Evolutionary conservation across 225 moss, liverwort and hornwort species (phyloP).

Genomic region (Physcomitrellopsis africana): DNA sequence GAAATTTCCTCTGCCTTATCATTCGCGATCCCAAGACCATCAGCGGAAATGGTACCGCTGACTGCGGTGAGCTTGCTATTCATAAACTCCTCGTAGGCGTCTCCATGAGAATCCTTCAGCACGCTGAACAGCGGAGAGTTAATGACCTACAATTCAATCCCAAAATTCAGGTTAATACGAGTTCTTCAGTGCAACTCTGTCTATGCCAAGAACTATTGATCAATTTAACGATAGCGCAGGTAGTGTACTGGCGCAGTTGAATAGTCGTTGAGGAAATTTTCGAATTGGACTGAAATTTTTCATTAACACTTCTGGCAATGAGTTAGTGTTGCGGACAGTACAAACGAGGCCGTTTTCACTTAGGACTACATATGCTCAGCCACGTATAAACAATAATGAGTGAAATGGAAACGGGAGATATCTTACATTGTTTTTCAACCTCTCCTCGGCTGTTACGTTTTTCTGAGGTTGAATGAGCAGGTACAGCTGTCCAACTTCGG

Average conservation of each 20-base stretch:
- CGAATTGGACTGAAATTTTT: too few species aligned
- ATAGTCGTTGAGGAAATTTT: not conserved
- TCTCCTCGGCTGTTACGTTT: conserved; percentile 47
- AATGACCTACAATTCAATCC: conserved; percentile 54
- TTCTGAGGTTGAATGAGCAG: conserved; percentile 64
- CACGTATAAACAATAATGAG: not conserved
- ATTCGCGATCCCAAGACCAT: conserved; percentile 57
- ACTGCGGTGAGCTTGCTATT: conserved; percentile 64
- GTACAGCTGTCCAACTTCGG: conserved; percentile 72
- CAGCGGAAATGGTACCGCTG: conserved; percentile 63
- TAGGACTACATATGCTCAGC: not conserved
- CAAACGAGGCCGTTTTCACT: too few species aligned
- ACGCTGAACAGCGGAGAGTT: conserved; percentile 62
- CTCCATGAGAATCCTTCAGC: conserved; percentile 58
- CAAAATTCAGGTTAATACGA: not conserved
- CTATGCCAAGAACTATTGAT: too few species aligned
- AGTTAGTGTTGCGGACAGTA: too few species aligned
- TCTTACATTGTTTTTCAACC: conserved; percentile 60
- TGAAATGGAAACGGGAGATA: not conserved
- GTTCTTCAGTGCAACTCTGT: not conserved
- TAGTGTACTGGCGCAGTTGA: not conserved
- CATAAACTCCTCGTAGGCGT: conserved; percentile 62
- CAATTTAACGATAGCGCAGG: not conserved
- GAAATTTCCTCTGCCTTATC: conserved; percentile 42
- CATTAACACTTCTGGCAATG: too few species aligned